Evolutionary conservation across 148 eudicot genomes (phyloP), one percentile per base, ranked within the genome.

Genomic region (Camellia japonica): DNA sequence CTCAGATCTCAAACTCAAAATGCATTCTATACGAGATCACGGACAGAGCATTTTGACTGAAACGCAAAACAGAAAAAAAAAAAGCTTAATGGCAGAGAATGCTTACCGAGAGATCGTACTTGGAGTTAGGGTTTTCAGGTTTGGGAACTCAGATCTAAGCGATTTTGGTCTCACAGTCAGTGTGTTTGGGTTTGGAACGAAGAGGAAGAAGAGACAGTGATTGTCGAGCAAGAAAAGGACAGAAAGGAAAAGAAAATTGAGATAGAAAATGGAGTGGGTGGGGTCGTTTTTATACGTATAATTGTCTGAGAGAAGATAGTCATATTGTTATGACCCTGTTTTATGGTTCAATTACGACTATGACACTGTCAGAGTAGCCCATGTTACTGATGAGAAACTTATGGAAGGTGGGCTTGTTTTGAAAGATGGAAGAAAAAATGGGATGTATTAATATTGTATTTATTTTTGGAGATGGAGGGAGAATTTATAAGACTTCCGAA

Each of bases 61-160:
- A 43, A 30, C 38, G 38, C 38, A 51, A 5, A 62, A 56, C 2
- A 49, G 41, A 15, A 12, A 47, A 68, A 15, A 12, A 47, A 68
- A 68, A 60, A 23, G 38, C 62, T 0, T n/a, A 43, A 11, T 58
- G 2, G 52, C 18, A n/a, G 18, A 43, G 20, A 79, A 62, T 76
- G 76, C 86, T 83, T 76, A 83, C 86, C 55, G 71, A 76, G 71
- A 76, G 9, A 70, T 54, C 56, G 85, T 73, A 56, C 58, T 64
- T 54, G 18, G 38, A 13, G 52, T 16, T 38, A 66, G 62, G 47
- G 74, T 60, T 65, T 69, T 46, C 18, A 44, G 78, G 46, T 16
- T 9, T 61, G 66, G 12, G 79, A 47, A 10, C 30, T 47, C 84
- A 77, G 80, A 80, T 75, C 80, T 80, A 64, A n/a, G 2, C 41